Base-by-base conservation (phyloP, 176 grass and related monocot genomes). In the Phoenix dactylifera region DNA sequence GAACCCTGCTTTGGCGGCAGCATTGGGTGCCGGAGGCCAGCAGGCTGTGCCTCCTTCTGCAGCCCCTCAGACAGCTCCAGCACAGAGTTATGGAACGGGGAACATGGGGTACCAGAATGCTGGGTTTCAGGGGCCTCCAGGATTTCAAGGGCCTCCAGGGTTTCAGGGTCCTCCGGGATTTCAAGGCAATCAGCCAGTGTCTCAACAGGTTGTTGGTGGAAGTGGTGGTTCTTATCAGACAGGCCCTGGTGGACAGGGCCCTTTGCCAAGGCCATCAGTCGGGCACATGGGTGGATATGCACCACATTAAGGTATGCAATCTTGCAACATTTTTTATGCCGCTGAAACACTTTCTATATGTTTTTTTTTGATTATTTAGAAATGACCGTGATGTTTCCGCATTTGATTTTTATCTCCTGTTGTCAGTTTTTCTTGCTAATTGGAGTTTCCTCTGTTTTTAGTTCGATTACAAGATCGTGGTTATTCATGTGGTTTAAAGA, bases 1-100 rank as follows among this genome's bases (percentile, higher is more conserved):
- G 64, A 97, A 92, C 64, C 93, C 93, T 7, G 83, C 90, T 49
- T 85, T 97, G 68, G 87, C 81, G 22, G 84, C 89, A 70, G 87
- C 92, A 57, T 72, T 88, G n/a, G 77, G 87, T 50, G 81, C 80
- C 15, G 81, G 81, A 49, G 73, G 65, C 0, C 93, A 91, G 52
- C 72, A 67, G 1, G 52, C 30, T 15, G 57, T 77, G 7, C 58
- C 75, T 4, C 49, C 70, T 51, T 61, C 67, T 58, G 67, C 44
- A 12, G 66, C 76, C 17, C 50, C 68, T 57, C 82, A 83, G 60
- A 22, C 74, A 4, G 50, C 76, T 64, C 82, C 72, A 18, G 58
- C 83, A 57, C 72, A 82, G 50, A 79, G 61, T 52, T 90, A 82
- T 65, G 90, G 82, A 4, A 63, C 82, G 16, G 86, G 77, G 32